phyloP scores from a whole-genome alignment of 2,329 filamentous ascomycete species.

The Magnaporthiopsis incrustans region DNA sequence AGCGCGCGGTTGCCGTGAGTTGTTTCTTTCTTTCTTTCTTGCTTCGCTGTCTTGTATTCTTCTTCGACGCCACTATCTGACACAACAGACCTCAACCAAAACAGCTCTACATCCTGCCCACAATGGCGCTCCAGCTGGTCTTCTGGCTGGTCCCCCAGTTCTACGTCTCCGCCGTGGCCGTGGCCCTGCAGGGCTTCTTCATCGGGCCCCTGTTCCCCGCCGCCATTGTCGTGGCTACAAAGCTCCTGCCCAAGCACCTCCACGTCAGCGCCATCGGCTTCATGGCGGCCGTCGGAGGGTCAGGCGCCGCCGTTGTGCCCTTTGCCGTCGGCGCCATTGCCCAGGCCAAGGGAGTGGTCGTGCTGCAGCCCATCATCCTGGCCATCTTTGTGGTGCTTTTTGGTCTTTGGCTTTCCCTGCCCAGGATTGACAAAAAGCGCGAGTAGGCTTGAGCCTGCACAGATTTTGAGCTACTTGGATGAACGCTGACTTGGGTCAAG shows the following conservation, averaged over 20 bases:
- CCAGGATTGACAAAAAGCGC: conserved; percentile 12
- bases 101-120: conserved; percentile 50
- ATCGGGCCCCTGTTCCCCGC: conserved; percentile 73
- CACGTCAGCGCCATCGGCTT: conserved; percentile 80
- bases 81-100: neutral
- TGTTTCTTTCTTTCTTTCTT: neutral
- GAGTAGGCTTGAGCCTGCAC: neutral
- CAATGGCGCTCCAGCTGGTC: conserved; percentile 58
- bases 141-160: conserved; percentile 80
- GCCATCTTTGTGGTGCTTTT: conserved; percentile 37
- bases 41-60: neutral
- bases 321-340: conserved; percentile 64
- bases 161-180: conserved; percentile 63
- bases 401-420: conserved; percentile 36
- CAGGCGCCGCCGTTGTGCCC: conserved; percentile 59
- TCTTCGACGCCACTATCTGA: too few species aligned
- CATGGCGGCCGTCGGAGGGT: conserved; percentile 67
- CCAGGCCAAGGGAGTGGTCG: conserved; percentile 44
- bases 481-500: too few species aligned
- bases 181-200: conserved; percentile 69
- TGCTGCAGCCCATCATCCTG: conserved; percentile 48
- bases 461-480: too few species aligned
- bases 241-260: conserved; percentile 62
- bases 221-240: conserved; percentile 64
- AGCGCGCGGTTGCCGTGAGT: conserved; percentile 42